Conservation (phyloP, 768 basidiomycete genomes). For the Sporobolomyces pararoseus region DNA sequence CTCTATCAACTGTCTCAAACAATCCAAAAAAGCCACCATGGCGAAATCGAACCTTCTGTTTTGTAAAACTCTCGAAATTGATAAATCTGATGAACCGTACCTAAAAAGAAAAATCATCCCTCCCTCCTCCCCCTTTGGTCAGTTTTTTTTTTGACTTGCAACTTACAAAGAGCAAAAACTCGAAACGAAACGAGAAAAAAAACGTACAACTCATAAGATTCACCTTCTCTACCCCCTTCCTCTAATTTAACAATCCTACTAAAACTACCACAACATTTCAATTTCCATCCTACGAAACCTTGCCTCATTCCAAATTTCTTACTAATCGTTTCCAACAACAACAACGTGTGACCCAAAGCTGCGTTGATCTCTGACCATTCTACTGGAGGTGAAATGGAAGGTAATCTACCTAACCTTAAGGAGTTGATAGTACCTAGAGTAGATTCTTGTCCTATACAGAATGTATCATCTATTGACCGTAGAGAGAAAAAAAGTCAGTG, state of each 20-base stretch:
- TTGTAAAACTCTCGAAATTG: constrained; percentile 80
- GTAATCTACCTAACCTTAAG: constrained; percentile 77
- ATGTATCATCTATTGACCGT: constrained; percentile 67
- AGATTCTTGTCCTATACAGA: constrained; percentile 90
- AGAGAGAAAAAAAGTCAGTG: not conserved
- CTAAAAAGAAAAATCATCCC: no score
- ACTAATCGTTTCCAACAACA: constrained; percentile 84
- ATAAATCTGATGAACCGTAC: constrained; percentile 89
- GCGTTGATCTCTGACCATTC: constrained; percentile 99
- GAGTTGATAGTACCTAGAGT: constrained; percentile 98
- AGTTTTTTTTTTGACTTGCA: not conserved
- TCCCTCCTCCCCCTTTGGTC: no score
- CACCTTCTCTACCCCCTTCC: constrained; percentile 50
- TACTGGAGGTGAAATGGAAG: constrained; percentile 56
- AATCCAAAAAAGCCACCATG: constrained; percentile 94
- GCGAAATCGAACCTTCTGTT: constrained; percentile 93
- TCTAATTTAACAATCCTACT: constrained; percentile 69
- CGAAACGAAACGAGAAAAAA: not conserved
- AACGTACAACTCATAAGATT: constrained; percentile 71
- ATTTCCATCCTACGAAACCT: constrained; percentile 76
- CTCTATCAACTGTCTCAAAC: constrained; percentile 85
- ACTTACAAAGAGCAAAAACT: not conserved
- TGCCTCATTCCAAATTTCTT: constrained; percentile 76
- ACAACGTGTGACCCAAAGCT: constrained; percentile 93
- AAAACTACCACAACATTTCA: constrained; percentile 91